Base-by-base conservation (phyloP, 169 alveolate genomes). In the Ichthyophthirius multifiliis region DNA sequence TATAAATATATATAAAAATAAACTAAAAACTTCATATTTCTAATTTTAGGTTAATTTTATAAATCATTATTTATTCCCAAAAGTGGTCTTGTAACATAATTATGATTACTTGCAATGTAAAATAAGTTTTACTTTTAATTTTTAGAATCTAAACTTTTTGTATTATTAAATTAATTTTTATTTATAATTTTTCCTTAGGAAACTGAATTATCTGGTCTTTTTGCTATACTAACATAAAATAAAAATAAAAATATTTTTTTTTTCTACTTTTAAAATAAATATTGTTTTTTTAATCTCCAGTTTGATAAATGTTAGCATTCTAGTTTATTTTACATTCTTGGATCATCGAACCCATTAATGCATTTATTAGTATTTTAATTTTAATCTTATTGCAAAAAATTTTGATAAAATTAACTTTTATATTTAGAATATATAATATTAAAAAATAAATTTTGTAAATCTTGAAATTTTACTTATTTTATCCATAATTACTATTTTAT, bases 261-360 rank as follows among this genome's bases (percentile, higher is more conserved):
- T 55, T 55, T 18, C 30, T 78, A 78, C 84, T 78, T 75, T 30
- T 76, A 76, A 78, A 55, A 78, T 3, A 47, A 16, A 30, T 78
- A 39, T 47, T 78, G 78, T 45, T 78, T 78, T 5, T 64, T 78
- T 30, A 78, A 64, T 44, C 65, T 78, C 84, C 84, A 78, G 43
- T 78, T 78, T 6, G 67, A 43, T 31, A 63, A 64, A 65, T 78
- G 84, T 34, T 35, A 43, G 34, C 78, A 75, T 43, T 63, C 31
- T 32, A 64, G 48, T 30, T 64, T 35, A 34, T 78, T 78, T 35
- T 78, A 27, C 34, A 64, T 7, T 65, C 84, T 64, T 9, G 64
- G 73, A 31, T 62, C 77, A 43, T n/a, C n/a, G n/a, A n/a, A n/a
- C n/a, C n/a, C n/a, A n/a, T n/a, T n/a, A n/a, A n/a, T n/a, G n/a